Evolutionary conservation across 768 basidiomycete species (phyloP), one percentile per base, ranked within the genome.

Genomic region (Russula olivacea): DNA sequence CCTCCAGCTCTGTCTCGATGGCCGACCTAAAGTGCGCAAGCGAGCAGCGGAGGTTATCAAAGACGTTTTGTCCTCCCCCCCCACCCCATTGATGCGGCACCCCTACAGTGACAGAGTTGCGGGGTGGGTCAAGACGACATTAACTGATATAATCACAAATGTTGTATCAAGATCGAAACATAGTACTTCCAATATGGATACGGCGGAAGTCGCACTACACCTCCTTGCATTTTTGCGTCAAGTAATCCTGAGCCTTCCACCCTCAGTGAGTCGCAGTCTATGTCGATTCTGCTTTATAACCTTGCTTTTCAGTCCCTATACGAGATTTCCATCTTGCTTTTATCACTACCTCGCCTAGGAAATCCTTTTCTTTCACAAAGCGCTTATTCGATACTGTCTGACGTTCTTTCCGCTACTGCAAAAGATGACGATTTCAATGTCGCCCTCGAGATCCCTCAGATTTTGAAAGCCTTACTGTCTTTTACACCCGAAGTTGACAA

Each of bases 1-100:
- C 58, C 76, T 98, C 47, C 88, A 91, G 53, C 76, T 97, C 52
- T 87, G 84, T 68, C 79, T 93, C 49, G 97, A 99, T 75, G 81
- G 87, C 4, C 79, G 97, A 55, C 97, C 97, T 21, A 98, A 98
- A 77, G 93, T 99, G 57, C 85, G 97, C 60, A 94, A 83, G 74
- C 85, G 88, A 71, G 94, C 95, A 25, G 87, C 88, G 51, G 95
- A 98, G 70, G 82, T 89, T 21, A 81, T 99, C 36, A 82, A 81
- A 69, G 88, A 91, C 68, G 80, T 93, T 4, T 78, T 99, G 40
- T 78, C 81, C 17, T 79, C 79, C 28, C 93, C 94, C 10, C 90
- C 92, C 3, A 78, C 85, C 4, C 96, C 96, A 0, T 78, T 89
- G 41, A 69, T 83, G 6, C 74, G 80, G 25, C 97, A 99, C 76